These are phyloP conservation scores for Trematosphaeria pertusa DNA, from an alignment of 2,329 filamentous ascomycete species.

Conservation along the genomic window DNA sequence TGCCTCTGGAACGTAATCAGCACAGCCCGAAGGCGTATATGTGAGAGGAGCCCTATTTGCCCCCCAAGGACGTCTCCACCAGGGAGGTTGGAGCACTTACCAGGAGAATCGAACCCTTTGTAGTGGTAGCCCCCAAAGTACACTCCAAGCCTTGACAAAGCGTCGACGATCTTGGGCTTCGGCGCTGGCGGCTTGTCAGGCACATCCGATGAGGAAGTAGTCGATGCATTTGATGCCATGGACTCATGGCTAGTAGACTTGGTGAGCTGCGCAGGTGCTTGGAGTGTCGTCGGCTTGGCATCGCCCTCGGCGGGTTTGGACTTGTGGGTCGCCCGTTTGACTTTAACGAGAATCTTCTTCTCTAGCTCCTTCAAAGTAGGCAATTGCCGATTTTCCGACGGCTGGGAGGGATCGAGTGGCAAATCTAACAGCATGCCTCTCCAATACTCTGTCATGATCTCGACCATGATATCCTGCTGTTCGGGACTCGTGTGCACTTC, in stretches of 20 bases:
- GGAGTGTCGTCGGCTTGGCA: slow-evolving; percentile 39
- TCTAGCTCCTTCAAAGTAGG: slow-evolving; percentile 70
- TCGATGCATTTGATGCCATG: slow-evolving; percentile 29
- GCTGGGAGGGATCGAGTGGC: slow-evolving; percentile 46
- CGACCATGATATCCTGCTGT: slow-evolving; percentile 91
- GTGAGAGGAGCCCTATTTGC: neutral
- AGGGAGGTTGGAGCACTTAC: slow-evolving; percentile 52
- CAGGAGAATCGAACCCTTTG: slow-evolving; percentile 71
- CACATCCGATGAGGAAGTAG: slow-evolving; percentile 40
- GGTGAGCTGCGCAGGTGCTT: slow-evolving; percentile 32
- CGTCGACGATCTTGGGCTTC: slow-evolving; percentile 68
- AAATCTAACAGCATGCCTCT: slow-evolving; percentile 73
- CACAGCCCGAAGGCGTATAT: neutral
- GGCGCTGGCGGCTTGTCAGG: slow-evolving; percentile 58
- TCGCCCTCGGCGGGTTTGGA: slow-evolving; percentile 33
- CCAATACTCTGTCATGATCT: slow-evolving; percentile 93
- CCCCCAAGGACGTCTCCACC: too few relatives aligned
- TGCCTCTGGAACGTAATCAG: slow-evolving; percentile 42
- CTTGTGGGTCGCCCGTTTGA: slow-evolving; percentile 53
- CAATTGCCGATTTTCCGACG: slow-evolving; percentile 65
- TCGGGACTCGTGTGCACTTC: slow-evolving; percentile 85
- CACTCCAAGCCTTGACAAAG: slow-evolving; percentile 76
- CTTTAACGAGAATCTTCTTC: slow-evolving; percentile 73
- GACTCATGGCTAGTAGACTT: slow-evolving; percentile 34
- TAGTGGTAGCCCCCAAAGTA: slow-evolving; percentile 90